Evolutionary conservation across 1,284 basidiomycete genomes (phyloP).

Genomic region (Lignosus rhinocerotis): DNA sequence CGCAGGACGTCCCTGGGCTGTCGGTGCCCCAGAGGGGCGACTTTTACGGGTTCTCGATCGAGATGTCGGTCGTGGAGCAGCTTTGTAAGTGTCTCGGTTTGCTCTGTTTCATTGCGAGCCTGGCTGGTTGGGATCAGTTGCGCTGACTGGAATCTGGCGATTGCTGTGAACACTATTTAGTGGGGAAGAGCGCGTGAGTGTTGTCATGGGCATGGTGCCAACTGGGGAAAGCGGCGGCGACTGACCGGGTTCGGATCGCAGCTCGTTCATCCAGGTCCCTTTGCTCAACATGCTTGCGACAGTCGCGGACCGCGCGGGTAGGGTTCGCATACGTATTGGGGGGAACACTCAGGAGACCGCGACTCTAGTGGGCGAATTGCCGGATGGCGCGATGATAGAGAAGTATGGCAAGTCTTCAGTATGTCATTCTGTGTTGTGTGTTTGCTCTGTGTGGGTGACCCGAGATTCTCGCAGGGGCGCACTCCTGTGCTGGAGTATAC

Average conservation of each 20-base stretch:
- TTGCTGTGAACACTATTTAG: conserved; percentile 31
- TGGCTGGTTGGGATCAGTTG: too few relatives aligned
- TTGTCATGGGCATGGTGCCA: not conserved
- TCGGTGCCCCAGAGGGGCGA: conserved; percentile 59
- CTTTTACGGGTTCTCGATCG: conserved; percentile 72
- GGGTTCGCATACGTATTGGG: conserved; percentile 61
- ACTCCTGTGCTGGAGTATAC: conserved; percentile 47
- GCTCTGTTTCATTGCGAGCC: too few relatives aligned
- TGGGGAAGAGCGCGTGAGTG: conserved; percentile 53
- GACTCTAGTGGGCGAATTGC: not conserved
- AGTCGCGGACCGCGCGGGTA: conserved; percentile 55
- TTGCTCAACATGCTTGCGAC: conserved; percentile 76
- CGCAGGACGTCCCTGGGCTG: conserved; percentile 34
- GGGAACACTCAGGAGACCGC: conserved; percentile 46
- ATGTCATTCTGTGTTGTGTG: not conserved
- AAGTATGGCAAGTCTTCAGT: conserved; percentile 43
- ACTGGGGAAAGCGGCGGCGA: not conserved
- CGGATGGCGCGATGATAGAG: conserved; percentile 40
- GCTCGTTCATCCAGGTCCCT: conserved; percentile 53
- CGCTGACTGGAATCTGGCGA: not conserved
- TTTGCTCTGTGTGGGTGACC: not conserved
- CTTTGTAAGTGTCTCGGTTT: conserved; percentile 55
- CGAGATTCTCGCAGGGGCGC: conserved; percentile 24
- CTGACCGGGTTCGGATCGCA: conserved; percentile 17
- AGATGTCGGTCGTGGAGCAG: conserved; percentile 69